Base-by-base conservation (phyloP, 768 basidiomycete genomes). In the Leucocoprinus birnbaumii region DNA sequence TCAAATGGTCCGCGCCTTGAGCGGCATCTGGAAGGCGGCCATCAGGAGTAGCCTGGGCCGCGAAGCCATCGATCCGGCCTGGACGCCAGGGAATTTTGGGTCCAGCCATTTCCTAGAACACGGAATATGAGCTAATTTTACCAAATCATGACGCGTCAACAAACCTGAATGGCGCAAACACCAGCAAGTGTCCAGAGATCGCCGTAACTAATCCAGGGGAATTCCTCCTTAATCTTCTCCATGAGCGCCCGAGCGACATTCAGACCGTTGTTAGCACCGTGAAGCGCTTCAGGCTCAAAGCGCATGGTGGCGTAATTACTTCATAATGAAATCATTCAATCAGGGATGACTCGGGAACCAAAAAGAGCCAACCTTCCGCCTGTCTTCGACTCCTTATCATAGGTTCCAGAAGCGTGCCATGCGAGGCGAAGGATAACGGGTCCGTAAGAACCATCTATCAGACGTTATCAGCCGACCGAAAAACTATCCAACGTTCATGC, bases 261-360 rank as follows among this genome's bases (percentile, higher is more conserved):
- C 52, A 96, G 77, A 24, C 94, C 94, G 24, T 83, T 83, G 71
- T 96, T 96, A 48, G 92, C 94, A 34, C 76, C 83, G 66, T 98
- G 94, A 25, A 79, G 66, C 10, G 94, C 66, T 68, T 98, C 96
- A 38, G 96, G 91, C 51, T 85, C 82, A 72, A 98, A 99, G 53
- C 96, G 89, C 96, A 99, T 99, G 21, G 96, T 98, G 2, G 97
- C 96, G 61, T 92, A 94, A 80, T 99, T 98, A 78, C 91, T 89
- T 66, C 25, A 40, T 56, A 45, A 22, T 51, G 22, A 18, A 60
- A 49, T 44, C 42, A 60, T 5, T 61, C 40, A 57, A 49, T 57
- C 37, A 47, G 38, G 27, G 45, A 44, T 13, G 24, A 53, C 21
- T 19, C 26, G 31, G 34, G 14, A 59, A 22, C 27, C 27, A n/a